These are phyloP conservation scores for Botrytis medusae DNA, from an alignment of 2,329 filamentous ascomycete genomes.

Conservation along the genomic window DNA sequence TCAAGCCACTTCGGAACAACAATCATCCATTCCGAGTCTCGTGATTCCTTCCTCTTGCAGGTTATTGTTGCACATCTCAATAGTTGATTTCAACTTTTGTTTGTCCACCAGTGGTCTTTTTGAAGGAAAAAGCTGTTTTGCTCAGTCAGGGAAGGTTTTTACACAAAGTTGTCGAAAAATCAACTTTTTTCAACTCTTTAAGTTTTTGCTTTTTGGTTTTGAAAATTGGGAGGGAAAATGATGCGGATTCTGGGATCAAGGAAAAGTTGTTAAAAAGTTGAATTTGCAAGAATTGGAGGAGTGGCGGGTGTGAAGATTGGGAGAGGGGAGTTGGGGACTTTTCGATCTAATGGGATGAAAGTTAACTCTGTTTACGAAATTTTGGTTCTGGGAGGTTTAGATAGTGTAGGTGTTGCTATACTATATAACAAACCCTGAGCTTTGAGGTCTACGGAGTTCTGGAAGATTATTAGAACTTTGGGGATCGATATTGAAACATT, in stretches of 20 bases:
- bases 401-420: too few relatives aligned
- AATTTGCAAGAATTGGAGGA: neutral
- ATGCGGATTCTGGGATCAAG: neutral
- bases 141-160: neutral
- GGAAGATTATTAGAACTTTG: neutral
- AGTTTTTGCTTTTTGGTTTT: neutral
- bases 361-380: too few relatives aligned
- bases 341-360: neutral
- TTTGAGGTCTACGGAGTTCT: neutral
- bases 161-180: neutral
- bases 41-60: neutral
- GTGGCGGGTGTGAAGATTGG: neutral
- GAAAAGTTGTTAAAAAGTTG: neutral
- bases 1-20: neutral
- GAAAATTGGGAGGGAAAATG: neutral
- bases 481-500: neutral
- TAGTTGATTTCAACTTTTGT: neutral
- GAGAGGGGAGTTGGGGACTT: neutral
- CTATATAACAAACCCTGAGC: neutral
- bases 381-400: neutral
- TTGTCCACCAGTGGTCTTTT: neutral
- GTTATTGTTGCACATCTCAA: neutral
- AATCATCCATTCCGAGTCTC: neutral
- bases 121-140: neutral
- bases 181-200: neutral